A percentile compares a stretch with the other conserved stretches of the same genome.
Evolutionary conservation across 1,284 basidiomycete species (phyloP).

Genomic region (Megacollybia platyphylla): DNA sequence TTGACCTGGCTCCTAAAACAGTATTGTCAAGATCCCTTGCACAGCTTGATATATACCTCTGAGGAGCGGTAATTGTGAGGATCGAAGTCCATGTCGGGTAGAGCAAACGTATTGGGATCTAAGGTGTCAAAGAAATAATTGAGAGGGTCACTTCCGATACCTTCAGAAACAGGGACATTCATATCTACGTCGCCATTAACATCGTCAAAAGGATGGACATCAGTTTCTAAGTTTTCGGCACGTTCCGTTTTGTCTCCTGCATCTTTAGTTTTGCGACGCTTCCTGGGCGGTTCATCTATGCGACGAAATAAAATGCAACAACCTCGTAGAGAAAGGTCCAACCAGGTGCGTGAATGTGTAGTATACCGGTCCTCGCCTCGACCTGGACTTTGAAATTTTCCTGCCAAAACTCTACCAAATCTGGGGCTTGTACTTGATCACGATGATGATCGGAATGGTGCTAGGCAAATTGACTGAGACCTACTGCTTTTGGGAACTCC

Average conservation of each 20-base stretch:
- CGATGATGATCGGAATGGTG: slow-evolving; percentile 4
- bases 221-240: slow-evolving; percentile 2
- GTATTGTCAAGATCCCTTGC: not conserved
- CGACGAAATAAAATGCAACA: not conserved
- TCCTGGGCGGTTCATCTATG: slow-evolving; percentile 22
- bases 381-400: slow-evolving; percentile 56
- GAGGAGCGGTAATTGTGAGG: too few relatives aligned
- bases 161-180: slow-evolving; percentile 13
- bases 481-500: slow-evolving; percentile 53
- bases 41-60: too few relatives aligned
- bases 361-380: slow-evolving; percentile 41
- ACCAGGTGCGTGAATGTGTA: slow-evolving; percentile 26
- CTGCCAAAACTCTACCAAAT: slow-evolving; percentile 59
- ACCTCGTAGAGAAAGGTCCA: slow-evolving; percentile 5
- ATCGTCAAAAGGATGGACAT: not conserved
- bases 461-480: slow-evolving; percentile 4
- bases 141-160: slow-evolving; percentile 8
- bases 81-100: not conserved
- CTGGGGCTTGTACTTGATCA: slow-evolving; percentile 45
- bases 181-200: slow-evolving; percentile 9
- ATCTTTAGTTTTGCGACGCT: slow-evolving; percentile 21
- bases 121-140: not conserved
- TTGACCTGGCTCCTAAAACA: slow-evolving; percentile 61
- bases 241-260: slow-evolving; percentile 3
- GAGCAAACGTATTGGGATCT: not conserved